Evolutionary conservation across 2,329 filamentous ascomycete species (phyloP), one percentile per base, ranked within the genome.

Genomic region (Fusarium subtropicale): DNA sequence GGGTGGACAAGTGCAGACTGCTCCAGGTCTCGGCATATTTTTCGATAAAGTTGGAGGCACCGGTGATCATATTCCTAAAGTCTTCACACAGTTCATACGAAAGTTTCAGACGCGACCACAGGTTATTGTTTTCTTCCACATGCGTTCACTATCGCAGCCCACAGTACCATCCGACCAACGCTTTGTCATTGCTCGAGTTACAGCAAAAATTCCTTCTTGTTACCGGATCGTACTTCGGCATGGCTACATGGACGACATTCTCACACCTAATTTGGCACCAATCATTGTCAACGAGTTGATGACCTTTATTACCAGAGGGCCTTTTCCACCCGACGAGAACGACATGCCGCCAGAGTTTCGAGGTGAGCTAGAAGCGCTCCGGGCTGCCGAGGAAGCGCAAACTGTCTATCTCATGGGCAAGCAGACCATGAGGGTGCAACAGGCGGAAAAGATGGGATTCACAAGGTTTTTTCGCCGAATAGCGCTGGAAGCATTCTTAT

Each of bases 21-120:
- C 87, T 54, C 83, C 82, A 58, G 92, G 84, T 30, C 84, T 87
- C 9, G 91, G 90, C 2, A 88, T 94, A 56, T 94, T 92, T 81
- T 93, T 94, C 76, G 92, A 94, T 79, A 94, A 94, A 78, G 84
- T 87, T 1, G 91, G 91, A 44, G 85, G 91, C 90, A 3, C 86
- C 85, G 10, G 89, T 91, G 75, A 75, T 41, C 71, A 74, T 22
- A 74, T 75, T 15, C 73, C 73, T 6, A 75, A 74, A 34, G 73
- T 75, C 12, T 93, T 92, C 76, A 87, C 88, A 5, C 90, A 94
- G 54, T 94, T 93, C 74, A 82, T 92, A 12, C 86, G 84, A 52
- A 93, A 93, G 75, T 90, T 94, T 65, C 86, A 87, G 47, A 87
- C 89, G 0, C 82, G 86, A 7, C 90, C 91, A 0, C 88, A 91